Conservation (phyloP, 352 stramenopile genomes). For the Globisporangium acanthophoron region DNA sequence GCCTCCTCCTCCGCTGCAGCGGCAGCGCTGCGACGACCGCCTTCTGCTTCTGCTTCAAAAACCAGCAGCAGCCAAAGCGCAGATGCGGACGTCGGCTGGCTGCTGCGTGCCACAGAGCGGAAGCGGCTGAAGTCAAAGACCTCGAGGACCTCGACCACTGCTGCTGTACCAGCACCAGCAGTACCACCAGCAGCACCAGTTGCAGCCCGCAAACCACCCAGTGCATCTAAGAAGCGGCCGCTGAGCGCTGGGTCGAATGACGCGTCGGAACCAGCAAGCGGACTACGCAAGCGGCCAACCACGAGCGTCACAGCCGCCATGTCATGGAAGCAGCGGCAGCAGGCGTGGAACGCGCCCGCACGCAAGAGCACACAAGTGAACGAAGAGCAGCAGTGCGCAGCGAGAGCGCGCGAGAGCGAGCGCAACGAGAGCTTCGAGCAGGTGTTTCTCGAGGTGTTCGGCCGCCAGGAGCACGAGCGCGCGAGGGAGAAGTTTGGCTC, state of each 20-base stretch:
- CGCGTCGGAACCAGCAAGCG: neutral
- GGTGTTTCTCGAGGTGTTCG: conserved; percentile 50
- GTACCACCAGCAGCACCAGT: neutral
- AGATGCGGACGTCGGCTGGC: conserved; percentile 26
- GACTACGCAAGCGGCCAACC: neutral
- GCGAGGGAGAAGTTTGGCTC: neutral
- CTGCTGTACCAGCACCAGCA: neutral
- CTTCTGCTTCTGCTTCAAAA: neutral
- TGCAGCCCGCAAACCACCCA: neutral
- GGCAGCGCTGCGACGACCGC: neutral
- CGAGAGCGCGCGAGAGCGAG: conserved; percentile 3
- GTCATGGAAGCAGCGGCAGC: conserved; percentile 20
- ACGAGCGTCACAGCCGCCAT: neutral
- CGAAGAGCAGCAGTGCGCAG: neutral
- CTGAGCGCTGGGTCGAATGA: neutral
- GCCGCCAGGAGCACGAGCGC: conserved; percentile 18
- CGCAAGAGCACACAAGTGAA: neutral
- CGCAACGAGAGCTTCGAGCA: conserved; percentile 41
- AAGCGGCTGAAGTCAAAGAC: conserved; percentile 20
- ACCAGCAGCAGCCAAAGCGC: neutral
- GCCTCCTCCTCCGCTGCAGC: conserved; percentile 6
- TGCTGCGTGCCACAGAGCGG: conserved; percentile 32
- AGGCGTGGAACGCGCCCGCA: conserved; percentile 14
- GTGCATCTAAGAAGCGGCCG: conserved; percentile 10
- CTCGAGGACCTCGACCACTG: neutral